These are phyloP conservation scores for Paramecium caudatum DNA, from an alignment of 73 alveolate species.

Conservation along the genomic window DNA sequence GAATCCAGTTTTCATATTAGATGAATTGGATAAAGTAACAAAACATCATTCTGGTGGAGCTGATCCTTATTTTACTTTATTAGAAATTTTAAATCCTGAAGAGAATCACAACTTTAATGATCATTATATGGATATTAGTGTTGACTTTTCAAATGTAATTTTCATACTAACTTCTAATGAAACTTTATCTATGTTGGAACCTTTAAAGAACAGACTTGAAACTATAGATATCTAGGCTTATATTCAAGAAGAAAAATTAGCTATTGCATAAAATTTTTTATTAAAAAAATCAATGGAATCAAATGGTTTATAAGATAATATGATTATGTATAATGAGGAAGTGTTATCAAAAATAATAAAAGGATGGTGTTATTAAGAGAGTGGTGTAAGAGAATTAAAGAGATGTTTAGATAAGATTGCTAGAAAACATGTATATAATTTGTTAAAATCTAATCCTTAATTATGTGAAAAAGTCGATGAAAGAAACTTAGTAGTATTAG, in stretches of 20 bases:
- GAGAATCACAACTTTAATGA: conserved; percentile 83
- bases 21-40: conserved; percentile 90
- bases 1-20: conserved; percentile 89
- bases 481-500: not conserved
- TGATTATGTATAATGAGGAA: conserved; percentile 57
- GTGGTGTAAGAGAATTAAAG: conserved; percentile 89
- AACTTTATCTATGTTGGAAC: conserved; percentile 87
- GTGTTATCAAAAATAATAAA: conserved; percentile 46
- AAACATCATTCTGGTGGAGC: conserved; percentile 70
- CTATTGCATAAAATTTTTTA: conserved; percentile 81
- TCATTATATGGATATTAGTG: conserved; percentile 85
- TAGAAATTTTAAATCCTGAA: conserved; percentile 88
- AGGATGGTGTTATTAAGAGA: conserved; percentile 86
- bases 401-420: conserved; percentile 87
- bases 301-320: conserved; percentile 57
- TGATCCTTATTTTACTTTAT: conserved; percentile 79
- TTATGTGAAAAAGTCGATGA: conserved; percentile 40
- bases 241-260: conserved; percentile 84
- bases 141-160: conserved; percentile 85
- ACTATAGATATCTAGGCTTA: conserved; percentile 87
- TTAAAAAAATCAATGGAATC: conserved; percentile 73
- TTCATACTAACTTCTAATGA: conserved; percentile 88
- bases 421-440: conserved; percentile 86
- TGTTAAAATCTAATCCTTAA: conserved; percentile 70
- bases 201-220: conserved; percentile 88